Conservation (phyloP, 139 green algal genomes). For the Picochlorum sp. region DNA sequence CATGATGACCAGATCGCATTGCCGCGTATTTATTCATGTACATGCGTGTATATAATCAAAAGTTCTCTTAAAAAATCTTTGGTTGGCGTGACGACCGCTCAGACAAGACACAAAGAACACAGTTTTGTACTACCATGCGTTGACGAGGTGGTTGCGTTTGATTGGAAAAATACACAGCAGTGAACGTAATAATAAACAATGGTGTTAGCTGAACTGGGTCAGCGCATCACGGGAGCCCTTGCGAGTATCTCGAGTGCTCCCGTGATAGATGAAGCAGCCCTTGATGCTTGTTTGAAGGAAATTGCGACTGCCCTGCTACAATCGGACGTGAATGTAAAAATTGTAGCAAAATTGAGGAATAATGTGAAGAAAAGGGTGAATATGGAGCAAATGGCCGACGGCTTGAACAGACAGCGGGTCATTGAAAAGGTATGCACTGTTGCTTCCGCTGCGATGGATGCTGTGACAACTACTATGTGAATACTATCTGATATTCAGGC, state of each 20-base stretch:
- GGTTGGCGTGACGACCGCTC: no score
- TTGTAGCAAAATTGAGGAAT: constrained; percentile 63
- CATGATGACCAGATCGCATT: no score
- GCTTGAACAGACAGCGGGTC: constrained; percentile 88
- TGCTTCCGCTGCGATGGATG: not conserved
- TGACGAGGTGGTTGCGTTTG: not conserved
- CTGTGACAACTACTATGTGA: not conserved
- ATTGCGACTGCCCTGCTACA: constrained; percentile 83
- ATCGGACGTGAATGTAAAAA: constrained; percentile 84
- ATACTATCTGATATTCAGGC: constrained; percentile 25
- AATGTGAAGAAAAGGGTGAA: constrained; percentile 92
- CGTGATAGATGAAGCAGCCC: constrained; percentile 83
- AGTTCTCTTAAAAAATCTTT: no score
- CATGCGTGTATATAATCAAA: no score
- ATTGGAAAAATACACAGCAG: not conserved
- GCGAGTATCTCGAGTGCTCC: constrained; percentile 51
- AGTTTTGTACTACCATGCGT: not conserved
- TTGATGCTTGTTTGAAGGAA: constrained; percentile 92
- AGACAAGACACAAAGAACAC: no score
- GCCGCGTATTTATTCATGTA: no score
- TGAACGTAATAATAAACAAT: constrained; percentile 39
- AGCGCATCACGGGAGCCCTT: constrained; percentile 75
- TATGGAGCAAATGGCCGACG: constrained; percentile 51
- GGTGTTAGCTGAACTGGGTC: constrained; percentile 91
- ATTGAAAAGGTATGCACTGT: constrained; percentile 65